Percentiles rank a stretch among this genome's conserved stretches.
These are phyloP conservation scores for Marasmius sp. DNA, from an alignment of 1,284 basidiomycete genomes.

Conservation along the genomic window DNA sequence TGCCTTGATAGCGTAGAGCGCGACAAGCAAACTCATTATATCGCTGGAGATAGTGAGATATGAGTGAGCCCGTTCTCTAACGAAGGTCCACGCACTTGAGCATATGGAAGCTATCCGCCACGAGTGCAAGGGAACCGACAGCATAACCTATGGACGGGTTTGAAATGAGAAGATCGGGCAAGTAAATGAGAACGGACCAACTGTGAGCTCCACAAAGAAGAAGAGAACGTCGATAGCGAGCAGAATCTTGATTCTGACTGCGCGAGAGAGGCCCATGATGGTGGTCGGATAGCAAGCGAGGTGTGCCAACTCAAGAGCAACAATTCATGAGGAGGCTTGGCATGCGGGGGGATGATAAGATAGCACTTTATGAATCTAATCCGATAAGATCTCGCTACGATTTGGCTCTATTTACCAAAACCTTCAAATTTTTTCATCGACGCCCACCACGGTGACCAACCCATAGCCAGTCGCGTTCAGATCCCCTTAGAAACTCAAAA, in stretches of 20 bases:
- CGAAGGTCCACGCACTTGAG: slow-evolving; percentile 68
- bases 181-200: slow-evolving; percentile 48
- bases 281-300: background rate
- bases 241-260: slow-evolving; percentile 77
- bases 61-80: slow-evolving; percentile 9
- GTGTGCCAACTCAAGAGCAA: background rate
- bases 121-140: slow-evolving; percentile 91
- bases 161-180: background rate
- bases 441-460: background rate
- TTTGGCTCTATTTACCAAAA: slow-evolving; percentile 33
- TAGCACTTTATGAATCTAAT: background rate
- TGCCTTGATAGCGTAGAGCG: slow-evolving; percentile 95
- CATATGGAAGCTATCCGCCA: slow-evolving; percentile 99
- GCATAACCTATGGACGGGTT: slow-evolving; percentile 71
- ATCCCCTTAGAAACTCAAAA: slow-evolving; percentile 8
- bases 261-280: slow-evolving; percentile 66
- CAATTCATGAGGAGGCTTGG: background rate
- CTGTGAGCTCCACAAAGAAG: slow-evolving; percentile 91
- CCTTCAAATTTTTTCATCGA: slow-evolving; percentile 19
- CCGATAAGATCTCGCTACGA: background rate
- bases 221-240: slow-evolving; percentile 87
- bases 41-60: slow-evolving; percentile 53
- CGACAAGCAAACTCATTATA: slow-evolving; percentile 93
- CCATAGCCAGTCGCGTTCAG: slow-evolving; percentile 1
- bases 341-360: background rate